A percentile compares a stretch with the other conserved stretches of the same genome.
phyloP scores from a whole-genome alignment of 2,329 filamentous ascomycete species.

The Fusarium goolgardi region DNA sequence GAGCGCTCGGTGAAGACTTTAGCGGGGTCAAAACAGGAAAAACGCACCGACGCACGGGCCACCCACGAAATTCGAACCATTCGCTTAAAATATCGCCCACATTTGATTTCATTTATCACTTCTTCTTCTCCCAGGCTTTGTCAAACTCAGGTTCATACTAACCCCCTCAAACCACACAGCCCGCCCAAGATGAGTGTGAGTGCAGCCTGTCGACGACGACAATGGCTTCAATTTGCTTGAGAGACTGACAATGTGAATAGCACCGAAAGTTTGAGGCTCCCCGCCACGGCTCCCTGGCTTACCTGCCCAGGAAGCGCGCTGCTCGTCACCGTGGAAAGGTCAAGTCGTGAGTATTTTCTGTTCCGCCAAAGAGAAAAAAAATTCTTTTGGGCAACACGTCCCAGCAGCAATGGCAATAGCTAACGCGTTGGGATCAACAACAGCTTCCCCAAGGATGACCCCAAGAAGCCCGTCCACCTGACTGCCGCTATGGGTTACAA shows the following conservation, averaged over 20 bases:
- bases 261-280: constrained; percentile 81
- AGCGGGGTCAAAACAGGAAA: neutral
- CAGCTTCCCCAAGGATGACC: constrained; percentile 99
- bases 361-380: no score
- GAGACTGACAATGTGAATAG: constrained; percentile 46
- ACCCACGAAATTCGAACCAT: constrained; percentile 42
- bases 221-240: constrained; percentile 46
- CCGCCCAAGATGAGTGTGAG: constrained; percentile 58
- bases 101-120: constrained; percentile 51
- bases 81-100: constrained; percentile 57
- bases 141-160: constrained; percentile 53
- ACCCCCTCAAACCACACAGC: constrained; percentile 54
- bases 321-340: constrained; percentile 96
- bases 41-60: constrained; percentile 40
- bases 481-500: constrained; percentile 99
- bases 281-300: constrained; percentile 93
- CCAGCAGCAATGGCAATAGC: constrained; percentile 30
- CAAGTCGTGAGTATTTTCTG: constrained; percentile 81
- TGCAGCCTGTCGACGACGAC: constrained; percentile 34
- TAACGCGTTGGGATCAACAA: constrained; percentile 49
- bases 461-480: constrained; percentile 99
- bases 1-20: constrained; percentile 19
- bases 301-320: constrained; percentile 90
- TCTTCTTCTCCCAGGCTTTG: constrained; percentile 50
- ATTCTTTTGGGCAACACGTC: constrained; percentile 3